A percentile compares a stretch with the other conserved stretches of the same genome.
Conservation (phyloP, 148 eudicot species). For the Dianthus caryophyllus region DNA sequence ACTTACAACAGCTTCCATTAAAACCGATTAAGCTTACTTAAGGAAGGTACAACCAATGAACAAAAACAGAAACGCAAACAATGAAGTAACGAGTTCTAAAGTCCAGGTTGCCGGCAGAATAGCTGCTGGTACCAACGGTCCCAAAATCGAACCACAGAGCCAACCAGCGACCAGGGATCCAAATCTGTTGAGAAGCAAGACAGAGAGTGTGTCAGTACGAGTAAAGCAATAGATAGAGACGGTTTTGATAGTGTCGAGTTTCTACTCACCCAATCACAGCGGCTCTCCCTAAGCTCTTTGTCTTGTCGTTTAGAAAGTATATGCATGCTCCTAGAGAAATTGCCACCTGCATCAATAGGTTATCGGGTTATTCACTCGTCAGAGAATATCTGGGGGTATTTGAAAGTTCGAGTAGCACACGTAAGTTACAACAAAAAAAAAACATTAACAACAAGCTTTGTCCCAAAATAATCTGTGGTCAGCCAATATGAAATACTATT, state of each 20-base stretch:
- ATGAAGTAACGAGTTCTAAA: conserved; percentile 77
- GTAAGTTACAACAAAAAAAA: no score
- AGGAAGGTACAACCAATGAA: conserved; percentile 88
- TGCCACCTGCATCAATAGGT: conserved; percentile 54
- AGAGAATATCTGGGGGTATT: neutral
- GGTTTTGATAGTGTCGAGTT: neutral
- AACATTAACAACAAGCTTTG: no score
- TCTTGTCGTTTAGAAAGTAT: conserved; percentile 86
- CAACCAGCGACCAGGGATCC: conserved; percentile 86
- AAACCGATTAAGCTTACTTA: conserved; percentile 40
- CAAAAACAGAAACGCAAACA: conserved; percentile 62
- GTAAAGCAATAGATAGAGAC: neutral
- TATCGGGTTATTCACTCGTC: neutral
- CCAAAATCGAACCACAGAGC: conserved; percentile 70
- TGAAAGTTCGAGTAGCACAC: no score
- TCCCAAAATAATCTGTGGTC: no score
- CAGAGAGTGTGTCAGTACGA: neutral
- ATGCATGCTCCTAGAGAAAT: conserved; percentile 77
- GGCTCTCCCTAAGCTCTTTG: conserved; percentile 77
- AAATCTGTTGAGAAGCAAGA: conserved; percentile 41
- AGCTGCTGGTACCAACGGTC: conserved; percentile 62
- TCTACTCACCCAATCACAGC: conserved; percentile 61
- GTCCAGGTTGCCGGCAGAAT: conserved; percentile 71
- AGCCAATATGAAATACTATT: no score
- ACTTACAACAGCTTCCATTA: neutral